Conservation (phyloP, 768 basidiomycete species). For the Psilocybe cyanescens region DNA sequence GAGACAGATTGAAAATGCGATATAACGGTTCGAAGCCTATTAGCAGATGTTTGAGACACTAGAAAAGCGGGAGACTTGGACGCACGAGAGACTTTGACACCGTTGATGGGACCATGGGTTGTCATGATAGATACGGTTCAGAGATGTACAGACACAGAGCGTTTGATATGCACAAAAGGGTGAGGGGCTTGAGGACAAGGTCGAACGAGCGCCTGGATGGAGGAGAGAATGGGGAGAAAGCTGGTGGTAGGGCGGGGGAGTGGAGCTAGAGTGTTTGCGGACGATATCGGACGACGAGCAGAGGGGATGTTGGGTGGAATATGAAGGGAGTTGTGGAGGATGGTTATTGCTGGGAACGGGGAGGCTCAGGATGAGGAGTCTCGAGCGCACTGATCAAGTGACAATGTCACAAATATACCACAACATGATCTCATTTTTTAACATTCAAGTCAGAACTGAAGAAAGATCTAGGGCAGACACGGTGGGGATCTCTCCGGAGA, state of each 20-base stretch:
- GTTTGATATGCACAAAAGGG: conserved; percentile 12
- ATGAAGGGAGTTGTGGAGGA: conserved; percentile 13
- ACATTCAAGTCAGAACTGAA: neutral
- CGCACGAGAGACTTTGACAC: conserved; percentile 86
- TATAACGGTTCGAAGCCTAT: conserved; percentile 17
- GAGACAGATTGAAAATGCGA: conserved; percentile 31
- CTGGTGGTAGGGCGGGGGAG: conserved; percentile 12
- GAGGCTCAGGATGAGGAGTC: conserved; percentile 24
- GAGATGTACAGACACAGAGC: conserved; percentile 19
- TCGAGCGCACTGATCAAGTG: conserved; percentile 34
- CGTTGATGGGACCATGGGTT: conserved; percentile 83
- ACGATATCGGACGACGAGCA: conserved; percentile 11
- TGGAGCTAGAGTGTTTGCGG: conserved; percentile 16
- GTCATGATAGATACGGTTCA: conserved; percentile 50
- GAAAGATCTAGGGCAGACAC: neutral
- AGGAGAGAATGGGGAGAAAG: conserved; percentile 6
- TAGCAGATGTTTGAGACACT: conserved; percentile 32
- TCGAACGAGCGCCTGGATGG: conserved; percentile 9
- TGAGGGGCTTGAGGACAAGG: conserved; percentile 9
- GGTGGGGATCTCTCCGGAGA: conserved; percentile 5
- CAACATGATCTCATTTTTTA: conserved; percentile 24
- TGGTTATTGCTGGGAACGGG: conserved; percentile 21
- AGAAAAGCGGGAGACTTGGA: conserved; percentile 26
- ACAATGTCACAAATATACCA: conserved; percentile 33
- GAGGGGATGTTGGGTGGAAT: neutral